Evolutionary conservation across 2,329 filamentous ascomycete genomes (phyloP).

Genomic region (Alternaria arborescens): DNA sequence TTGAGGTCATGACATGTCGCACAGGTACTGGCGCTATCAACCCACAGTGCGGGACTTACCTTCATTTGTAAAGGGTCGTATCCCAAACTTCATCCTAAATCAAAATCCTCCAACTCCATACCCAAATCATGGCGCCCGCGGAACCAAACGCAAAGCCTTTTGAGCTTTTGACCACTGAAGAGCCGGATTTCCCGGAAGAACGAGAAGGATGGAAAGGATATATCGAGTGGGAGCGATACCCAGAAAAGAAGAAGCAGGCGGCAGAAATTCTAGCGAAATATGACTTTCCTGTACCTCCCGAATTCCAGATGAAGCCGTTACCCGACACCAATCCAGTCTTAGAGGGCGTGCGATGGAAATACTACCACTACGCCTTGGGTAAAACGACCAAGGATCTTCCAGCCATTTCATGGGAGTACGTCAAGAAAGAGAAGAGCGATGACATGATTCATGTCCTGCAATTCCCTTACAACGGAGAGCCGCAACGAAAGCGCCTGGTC

Average conservation of each 20-base stretch:
- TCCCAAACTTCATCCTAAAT: background rate
- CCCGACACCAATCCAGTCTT: constrained; percentile 56
- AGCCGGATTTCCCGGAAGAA: constrained; percentile 54
- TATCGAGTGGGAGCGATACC: constrained; percentile 62
- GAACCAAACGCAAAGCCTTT: constrained; percentile 44
- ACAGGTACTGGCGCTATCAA: constrained; percentile 3
- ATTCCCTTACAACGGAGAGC: constrained; percentile 60
- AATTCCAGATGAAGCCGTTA: constrained; percentile 55
- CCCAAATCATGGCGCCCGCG: constrained; percentile 40
- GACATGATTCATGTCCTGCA: constrained; percentile 60
- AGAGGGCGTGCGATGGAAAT: constrained; percentile 57
- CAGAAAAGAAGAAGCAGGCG: constrained; percentile 70
- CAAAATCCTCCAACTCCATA: background rate
- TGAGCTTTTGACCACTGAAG: constrained; percentile 32
- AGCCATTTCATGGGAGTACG: constrained; percentile 62
- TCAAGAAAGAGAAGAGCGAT: constrained; percentile 55
- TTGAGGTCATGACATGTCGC: constrained; percentile 21
- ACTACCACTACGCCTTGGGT: constrained; percentile 57
- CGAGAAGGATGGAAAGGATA: constrained; percentile 63
- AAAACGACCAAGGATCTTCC: constrained; percentile 56
- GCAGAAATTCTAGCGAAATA: constrained; percentile 64
- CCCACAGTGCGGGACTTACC: background rate
- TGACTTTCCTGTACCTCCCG: constrained; percentile 59
- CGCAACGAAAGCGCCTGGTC: constrained; percentile 61
- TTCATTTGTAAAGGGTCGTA: background rate